These are phyloP conservation scores for Sporothrix globosa DNA, from an alignment of 2,329 filamentous ascomycete genomes.

Conservation along the genomic window DNA sequence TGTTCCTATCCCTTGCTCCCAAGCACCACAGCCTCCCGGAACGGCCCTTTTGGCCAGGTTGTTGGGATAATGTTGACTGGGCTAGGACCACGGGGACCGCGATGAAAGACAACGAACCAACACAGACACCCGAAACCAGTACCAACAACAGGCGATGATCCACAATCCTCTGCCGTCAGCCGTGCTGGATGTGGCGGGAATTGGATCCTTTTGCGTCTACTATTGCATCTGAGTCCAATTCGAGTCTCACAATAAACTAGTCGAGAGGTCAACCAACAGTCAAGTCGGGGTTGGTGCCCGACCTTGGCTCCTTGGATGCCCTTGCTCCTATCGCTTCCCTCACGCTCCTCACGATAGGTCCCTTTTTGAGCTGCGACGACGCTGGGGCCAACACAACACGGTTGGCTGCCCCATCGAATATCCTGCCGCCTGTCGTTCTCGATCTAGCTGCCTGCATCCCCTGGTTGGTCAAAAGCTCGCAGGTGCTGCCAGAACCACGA, in stretches of 20 bases:
- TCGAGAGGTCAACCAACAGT: neutral
- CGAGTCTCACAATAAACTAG: too few species aligned
- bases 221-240: neutral
- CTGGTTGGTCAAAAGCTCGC: constrained; percentile 5
- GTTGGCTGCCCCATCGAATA: too few species aligned
- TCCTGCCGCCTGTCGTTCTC: neutral
- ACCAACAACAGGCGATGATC: too few species aligned
- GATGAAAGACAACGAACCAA: neutral
- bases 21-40: constrained; percentile 17
- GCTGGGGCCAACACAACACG: neutral
- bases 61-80: neutral
- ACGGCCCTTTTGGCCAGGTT: neutral
- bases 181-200: neutral
- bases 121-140: neutral
- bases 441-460: neutral
- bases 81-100: neutral
- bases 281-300: constrained; percentile 14
- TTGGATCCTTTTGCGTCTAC: neutral
- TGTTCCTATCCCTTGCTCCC: constrained; percentile 7
- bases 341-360: neutral
- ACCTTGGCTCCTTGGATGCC: neutral
- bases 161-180: neutral
- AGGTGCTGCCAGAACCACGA: neutral
- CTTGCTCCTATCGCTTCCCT: too few species aligned
- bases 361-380: constrained; percentile 2